phyloP scores from a whole-genome alignment of 805 yeast species.

The Candida montana region DNA sequence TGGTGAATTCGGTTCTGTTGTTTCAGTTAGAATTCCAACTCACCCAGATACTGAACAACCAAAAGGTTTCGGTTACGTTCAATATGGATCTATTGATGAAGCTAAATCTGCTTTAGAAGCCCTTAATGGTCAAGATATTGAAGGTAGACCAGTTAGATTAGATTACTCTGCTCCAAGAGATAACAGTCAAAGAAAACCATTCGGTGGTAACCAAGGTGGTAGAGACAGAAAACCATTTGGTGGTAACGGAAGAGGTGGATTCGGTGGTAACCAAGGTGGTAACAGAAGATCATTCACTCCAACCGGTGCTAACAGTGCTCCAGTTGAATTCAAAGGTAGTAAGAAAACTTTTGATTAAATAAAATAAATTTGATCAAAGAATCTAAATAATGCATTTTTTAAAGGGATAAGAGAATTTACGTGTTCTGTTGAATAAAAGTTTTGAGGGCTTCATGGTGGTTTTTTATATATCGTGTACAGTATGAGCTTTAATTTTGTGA shows the following conservation, averaged over 20 bases:
- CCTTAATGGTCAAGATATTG: constrained; percentile 82
- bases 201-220: constrained; percentile 31
- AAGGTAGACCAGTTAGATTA: constrained; percentile 89
- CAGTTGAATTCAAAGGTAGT: constrained; percentile 75
- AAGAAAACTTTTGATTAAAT: constrained; percentile 77
- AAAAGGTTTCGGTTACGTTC: constrained; percentile 98
- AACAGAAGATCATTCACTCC: constrained; percentile 34
- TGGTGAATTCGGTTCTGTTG: constrained; percentile 71
- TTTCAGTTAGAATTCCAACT: constrained; percentile 93
- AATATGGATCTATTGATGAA: constrained; percentile 79
- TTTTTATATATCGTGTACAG: too few species aligned
- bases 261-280: constrained; percentile 38
- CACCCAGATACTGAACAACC: constrained; percentile 99
- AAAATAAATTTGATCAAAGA: not conserved
- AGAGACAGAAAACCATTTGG: constrained; percentile 34
- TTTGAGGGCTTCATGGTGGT: too few species aligned
- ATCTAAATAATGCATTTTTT: too few species aligned
- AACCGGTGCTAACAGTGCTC: constrained; percentile 59
- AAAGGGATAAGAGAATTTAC: too few species aligned
- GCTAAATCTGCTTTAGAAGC: constrained; percentile 86
- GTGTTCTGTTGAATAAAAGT: too few species aligned
- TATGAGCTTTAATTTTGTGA: too few species aligned
- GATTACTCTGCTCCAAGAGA: constrained; percentile 93
- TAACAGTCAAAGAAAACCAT: constrained; percentile 27
- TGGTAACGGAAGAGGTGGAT: constrained; percentile 34